A percentile compares a stretch with the other conserved stretches of the same genome.
Evolutionary conservation across 345 rosid genomes (phyloP).

Genomic region (Noccaea bulbosa): DNA sequence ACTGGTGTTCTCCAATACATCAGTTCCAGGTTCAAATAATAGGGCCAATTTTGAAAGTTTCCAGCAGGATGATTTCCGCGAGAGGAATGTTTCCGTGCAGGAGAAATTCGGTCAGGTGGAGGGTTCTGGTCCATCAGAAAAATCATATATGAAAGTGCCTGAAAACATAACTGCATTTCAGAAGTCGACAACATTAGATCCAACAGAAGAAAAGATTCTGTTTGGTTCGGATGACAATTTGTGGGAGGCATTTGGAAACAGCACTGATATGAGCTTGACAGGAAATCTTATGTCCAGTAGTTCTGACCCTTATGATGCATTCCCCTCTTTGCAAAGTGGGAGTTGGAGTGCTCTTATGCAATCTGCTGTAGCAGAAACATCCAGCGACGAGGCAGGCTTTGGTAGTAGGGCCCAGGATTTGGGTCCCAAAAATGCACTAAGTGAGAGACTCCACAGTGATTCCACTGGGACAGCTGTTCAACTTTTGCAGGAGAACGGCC

Average conservation of each 20-base stretch:
- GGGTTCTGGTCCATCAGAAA: slow-evolving; percentile 48
- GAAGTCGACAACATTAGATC: slow-evolving; percentile 76
- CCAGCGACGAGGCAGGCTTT: slow-evolving; percentile 54
- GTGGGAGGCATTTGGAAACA: slow-evolving; percentile 81
- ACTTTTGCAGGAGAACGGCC: slow-evolving; percentile 48
- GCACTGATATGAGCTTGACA: slow-evolving; percentile 51
- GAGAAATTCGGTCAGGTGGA: slow-evolving; percentile 50
- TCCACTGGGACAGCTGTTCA: slow-evolving; percentile 48
- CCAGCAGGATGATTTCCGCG: slow-evolving; percentile 50
- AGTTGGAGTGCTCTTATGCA: slow-evolving; percentile 99
- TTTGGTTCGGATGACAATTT: slow-evolving; percentile 84
- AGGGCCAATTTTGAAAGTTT: slow-evolving; percentile 52
- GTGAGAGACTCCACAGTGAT: slow-evolving; percentile 50
- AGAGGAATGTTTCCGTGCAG: slow-evolving; percentile 46
- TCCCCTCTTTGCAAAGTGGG: slow-evolving; percentile 86
- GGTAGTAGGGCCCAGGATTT: slow-evolving; percentile 27
- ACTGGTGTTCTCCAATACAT: slow-evolving; percentile 42
- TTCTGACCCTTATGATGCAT: slow-evolving; percentile 53
- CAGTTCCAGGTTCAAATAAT: slow-evolving; percentile 50
- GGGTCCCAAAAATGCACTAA: slow-evolving; percentile 33
- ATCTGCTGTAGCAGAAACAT: slow-evolving; percentile 94
- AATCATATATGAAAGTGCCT: slow-evolving; percentile 48
- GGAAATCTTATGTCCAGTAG: slow-evolving; percentile 52
- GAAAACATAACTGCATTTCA: slow-evolving; percentile 49
- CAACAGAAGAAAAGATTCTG: slow-evolving; percentile 85